A percentile compares a stretch with the other conserved stretches of the same genome.
These are phyloP conservation scores for Beauveria brongniartii DNA, from an alignment of 2,329 filamentous ascomycete species.

Conservation along the genomic window DNA sequence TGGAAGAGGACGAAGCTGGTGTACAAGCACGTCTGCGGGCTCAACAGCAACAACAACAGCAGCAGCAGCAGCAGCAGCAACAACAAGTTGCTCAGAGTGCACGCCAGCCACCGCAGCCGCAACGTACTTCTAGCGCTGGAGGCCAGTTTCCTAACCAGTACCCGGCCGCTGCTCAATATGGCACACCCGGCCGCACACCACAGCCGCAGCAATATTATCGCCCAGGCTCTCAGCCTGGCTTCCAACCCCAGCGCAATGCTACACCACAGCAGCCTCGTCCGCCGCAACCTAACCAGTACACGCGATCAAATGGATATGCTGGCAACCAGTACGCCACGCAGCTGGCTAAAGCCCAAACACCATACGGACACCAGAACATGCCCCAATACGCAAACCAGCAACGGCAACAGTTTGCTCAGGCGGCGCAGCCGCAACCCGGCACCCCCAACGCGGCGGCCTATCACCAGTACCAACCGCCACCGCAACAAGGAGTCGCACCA, in stretches of 20 bases:
- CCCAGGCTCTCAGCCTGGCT: slow-evolving; percentile 14
- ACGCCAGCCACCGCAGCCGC: slow-evolving; percentile 30
- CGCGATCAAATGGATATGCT: slow-evolving; percentile 38
- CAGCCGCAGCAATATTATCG: slow-evolving; percentile 32
- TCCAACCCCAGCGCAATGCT: slow-evolving; percentile 28
- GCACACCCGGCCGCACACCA: slow-evolving; percentile 38
- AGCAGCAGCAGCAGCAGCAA: slow-evolving; percentile 19
- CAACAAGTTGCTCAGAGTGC: slow-evolving; percentile 19
- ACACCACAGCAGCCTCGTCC: slow-evolving; percentile 25
- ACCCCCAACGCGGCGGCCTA: slow-evolving; percentile 27
- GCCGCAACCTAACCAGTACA: slow-evolving; percentile 40
- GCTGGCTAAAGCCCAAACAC: slow-evolving; percentile 43
- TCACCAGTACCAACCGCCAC: slow-evolving; percentile 31
- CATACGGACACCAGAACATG: slow-evolving; percentile 44
- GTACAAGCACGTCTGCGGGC: slow-evolving; percentile 42
- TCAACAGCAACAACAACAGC: slow-evolving; percentile 23
- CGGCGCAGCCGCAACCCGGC: slow-evolving; percentile 29
- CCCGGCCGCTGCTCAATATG: slow-evolving; percentile 36
- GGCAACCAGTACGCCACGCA: slow-evolving; percentile 39
- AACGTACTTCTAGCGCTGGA: slow-evolving; percentile 30
- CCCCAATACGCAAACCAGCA: slow-evolving; percentile 39
- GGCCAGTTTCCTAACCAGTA: slow-evolving; percentile 38
- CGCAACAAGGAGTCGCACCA: slow-evolving; percentile 26
- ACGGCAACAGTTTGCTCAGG: slow-evolving; percentile 35
- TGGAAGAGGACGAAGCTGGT: slow-evolving; percentile 73